These are phyloP conservation scores for Toxicodendron radicans DNA, from an alignment of 345 rosid species.

Conservation along the genomic window DNA sequence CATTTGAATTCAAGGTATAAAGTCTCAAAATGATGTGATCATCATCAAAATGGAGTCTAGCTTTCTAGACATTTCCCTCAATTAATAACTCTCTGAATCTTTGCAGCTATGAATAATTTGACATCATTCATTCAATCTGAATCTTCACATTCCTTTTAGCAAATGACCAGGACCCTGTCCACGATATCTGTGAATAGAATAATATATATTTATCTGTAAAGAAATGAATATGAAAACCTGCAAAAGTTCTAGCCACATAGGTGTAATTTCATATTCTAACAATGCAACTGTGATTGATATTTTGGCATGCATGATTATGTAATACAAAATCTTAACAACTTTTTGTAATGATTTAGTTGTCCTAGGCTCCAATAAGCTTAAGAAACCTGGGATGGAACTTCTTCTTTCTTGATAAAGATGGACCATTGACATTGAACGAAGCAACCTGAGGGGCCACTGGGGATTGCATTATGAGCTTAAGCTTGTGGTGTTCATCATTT, in stretches of 20 bases:
- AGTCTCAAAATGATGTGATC: conserved; percentile 4
- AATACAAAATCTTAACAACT: too few relatives aligned
- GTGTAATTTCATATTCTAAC: too few relatives aligned
- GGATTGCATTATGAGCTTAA: background rate
- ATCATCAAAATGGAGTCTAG: background rate
- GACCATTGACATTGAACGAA: too few relatives aligned
- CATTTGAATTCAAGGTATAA: too few relatives aligned
- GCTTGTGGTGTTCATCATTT: background rate
- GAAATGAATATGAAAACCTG: conserved; percentile 13
- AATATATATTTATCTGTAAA: background rate
- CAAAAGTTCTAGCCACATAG: conserved; percentile 24
- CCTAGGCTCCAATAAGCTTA: background rate
- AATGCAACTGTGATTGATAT: background rate
- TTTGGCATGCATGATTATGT: background rate
- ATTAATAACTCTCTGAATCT: background rate
- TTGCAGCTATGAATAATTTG: conserved; percentile 18
- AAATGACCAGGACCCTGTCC: conserved; percentile 9
- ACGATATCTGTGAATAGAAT: background rate
- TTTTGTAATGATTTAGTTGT: background rate
- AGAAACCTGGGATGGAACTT: conserved; percentile 6
- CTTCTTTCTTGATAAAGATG: background rate
- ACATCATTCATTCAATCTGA: conserved; percentile 18
- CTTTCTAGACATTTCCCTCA: conserved; percentile 16
- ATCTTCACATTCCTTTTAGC: conserved; percentile 16
- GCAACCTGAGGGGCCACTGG: background rate